Conservation (phyloP, 2,329 filamentous ascomycete genomes). For the Botrytis medusae region DNA sequence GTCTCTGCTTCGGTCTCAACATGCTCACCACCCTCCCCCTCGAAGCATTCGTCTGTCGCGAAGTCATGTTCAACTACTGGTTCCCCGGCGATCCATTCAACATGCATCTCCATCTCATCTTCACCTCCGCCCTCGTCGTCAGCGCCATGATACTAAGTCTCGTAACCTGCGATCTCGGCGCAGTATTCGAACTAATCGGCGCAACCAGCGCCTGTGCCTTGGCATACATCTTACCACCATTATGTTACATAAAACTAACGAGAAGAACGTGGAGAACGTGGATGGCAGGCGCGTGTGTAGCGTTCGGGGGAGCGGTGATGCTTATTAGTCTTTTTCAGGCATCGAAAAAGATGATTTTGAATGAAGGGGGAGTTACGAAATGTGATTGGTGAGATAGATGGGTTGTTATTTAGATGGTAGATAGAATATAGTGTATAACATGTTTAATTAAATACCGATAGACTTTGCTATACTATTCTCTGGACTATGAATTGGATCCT, state of each 20-base stretch:
- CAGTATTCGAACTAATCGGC: slow-evolving; percentile 94
- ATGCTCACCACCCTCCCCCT: slow-evolving; percentile 97
- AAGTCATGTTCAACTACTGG: slow-evolving; percentile 90
- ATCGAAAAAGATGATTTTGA: slow-evolving; percentile 59
- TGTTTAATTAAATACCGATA: background rate
- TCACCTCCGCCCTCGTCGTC: slow-evolving; percentile 81
- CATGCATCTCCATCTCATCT: slow-evolving; percentile 73
- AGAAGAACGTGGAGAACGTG: slow-evolving; percentile 72
- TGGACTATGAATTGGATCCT: background rate
- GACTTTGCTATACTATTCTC: background rate
- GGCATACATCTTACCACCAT: slow-evolving; percentile 90
- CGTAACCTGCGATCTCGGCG: slow-evolving; percentile 87
- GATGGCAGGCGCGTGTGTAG: slow-evolving; percentile 69
- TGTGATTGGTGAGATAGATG: slow-evolving; percentile 28
- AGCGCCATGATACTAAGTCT: slow-evolving; percentile 75
- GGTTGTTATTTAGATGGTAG: background rate
- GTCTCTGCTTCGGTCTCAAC: slow-evolving; percentile 94
- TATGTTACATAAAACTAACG: slow-evolving; percentile 93
- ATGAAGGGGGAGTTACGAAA: slow-evolving; percentile 35
- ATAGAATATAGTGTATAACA: background rate
- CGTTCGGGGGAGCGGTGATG: slow-evolving; percentile 80
- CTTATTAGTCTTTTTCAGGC: slow-evolving; percentile 74
- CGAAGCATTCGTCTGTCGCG: slow-evolving; percentile 95
- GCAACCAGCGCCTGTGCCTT: slow-evolving; percentile 91
- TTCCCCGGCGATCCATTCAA: slow-evolving; percentile 67